Evolutionary conservation across 148 eudicot genomes (phyloP), one percentile per base, ranked within the genome.

Genomic region (Chenopodium formosanum): DNA sequence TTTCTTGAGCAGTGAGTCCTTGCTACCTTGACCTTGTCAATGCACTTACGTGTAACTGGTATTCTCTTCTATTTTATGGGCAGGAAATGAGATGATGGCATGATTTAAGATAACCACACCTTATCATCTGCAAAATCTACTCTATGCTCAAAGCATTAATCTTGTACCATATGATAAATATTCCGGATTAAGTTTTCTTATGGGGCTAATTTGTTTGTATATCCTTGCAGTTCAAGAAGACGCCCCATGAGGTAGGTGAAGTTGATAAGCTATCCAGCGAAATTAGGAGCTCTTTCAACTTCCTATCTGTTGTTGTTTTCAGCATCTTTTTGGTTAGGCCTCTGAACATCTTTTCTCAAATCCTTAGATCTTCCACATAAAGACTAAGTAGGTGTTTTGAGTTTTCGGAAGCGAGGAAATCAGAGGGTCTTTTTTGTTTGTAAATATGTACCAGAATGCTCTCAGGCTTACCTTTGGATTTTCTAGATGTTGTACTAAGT

Each of bases 1-100:
- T 83, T 90, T 94, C 79, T 88, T 96, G 82, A 96, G 99, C 90
- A 94, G 99, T 96, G 87, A 88, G 93, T 89, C 70, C 69, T 74
- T 8, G 23, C 19, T 44, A 27, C 47, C 66, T 34, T 14, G 12
- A 22, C 56, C 80, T 7, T 12, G 56, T 52, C 17, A 52, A 10
- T 10, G 14, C 12, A 10, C 77, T 11, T 58, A 11, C 8, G 1
- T 46, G n/a, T 74, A 58, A 29, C 79, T 79, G 70, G 31, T 78
- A 65, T 78, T 25, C 74, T 34, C 74, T 62, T 44, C 37, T 73
- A 4, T 27, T 44, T 47, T n/a, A 3, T 11, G 5, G 60, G 76
- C 10, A 58, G 22, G 63, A 40, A 40, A 40, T 6, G 53, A 10
- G 11, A 23, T 73, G 20, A 23, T 73, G 48, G 11, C 31, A 20